Percentiles rank a stretch among this genome's conserved stretches.
phyloP scores from a whole-genome alignment of 495 filamentous ascomycete species.

The Monascus purpureus region DNA sequence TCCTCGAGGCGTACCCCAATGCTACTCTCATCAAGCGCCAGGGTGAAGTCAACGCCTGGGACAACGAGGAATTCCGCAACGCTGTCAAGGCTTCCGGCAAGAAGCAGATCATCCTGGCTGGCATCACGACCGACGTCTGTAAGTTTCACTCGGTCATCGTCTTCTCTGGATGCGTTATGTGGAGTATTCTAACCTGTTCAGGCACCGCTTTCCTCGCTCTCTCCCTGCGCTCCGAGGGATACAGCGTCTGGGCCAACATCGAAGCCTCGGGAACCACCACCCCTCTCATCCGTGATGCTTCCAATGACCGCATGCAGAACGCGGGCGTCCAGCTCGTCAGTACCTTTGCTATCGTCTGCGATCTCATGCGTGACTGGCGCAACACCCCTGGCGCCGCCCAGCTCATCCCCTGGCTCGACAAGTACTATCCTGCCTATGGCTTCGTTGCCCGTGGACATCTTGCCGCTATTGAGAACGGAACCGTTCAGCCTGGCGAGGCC shows the following conservation, averaged over 20 bases:
- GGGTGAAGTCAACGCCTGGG: slow-evolving; percentile 55
- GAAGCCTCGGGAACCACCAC: slow-evolving; percentile 45
- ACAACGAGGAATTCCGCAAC: slow-evolving; percentile 43
- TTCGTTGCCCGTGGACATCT: too few relatives aligned
- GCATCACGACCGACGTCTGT: not conserved
- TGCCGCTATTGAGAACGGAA: too few relatives aligned
- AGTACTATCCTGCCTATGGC: too few relatives aligned
- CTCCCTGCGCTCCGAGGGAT: slow-evolving; percentile 47
- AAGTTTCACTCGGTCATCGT: not conserved
- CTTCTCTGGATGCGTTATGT: slow-evolving; percentile 5
- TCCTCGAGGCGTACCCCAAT: slow-evolving; percentile 40
- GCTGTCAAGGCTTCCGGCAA: slow-evolving; percentile 42
- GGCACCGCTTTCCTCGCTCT: slow-evolving; percentile 50
- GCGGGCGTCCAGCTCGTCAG: slow-evolving; percentile 41
- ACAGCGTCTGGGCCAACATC: slow-evolving; percentile 47
- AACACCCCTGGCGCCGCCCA: too few relatives aligned
- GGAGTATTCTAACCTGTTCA: slow-evolving; percentile 49
- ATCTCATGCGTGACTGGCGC: slow-evolving; percentile 57
- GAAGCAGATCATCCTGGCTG: slow-evolving; percentile 41
- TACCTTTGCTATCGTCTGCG: slow-evolving; percentile 40
- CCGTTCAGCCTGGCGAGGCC: too few relatives aligned
- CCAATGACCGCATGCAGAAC: slow-evolving; percentile 41
- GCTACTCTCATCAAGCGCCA: slow-evolving; percentile 43
- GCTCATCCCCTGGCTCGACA: too few relatives aligned
- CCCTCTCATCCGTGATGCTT: slow-evolving; percentile 29